Percentiles rank a stretch among this genome's conserved stretches.
Conservation (phyloP, 768 basidiomycete genomes). For the Lactifluus volemus region DNA sequence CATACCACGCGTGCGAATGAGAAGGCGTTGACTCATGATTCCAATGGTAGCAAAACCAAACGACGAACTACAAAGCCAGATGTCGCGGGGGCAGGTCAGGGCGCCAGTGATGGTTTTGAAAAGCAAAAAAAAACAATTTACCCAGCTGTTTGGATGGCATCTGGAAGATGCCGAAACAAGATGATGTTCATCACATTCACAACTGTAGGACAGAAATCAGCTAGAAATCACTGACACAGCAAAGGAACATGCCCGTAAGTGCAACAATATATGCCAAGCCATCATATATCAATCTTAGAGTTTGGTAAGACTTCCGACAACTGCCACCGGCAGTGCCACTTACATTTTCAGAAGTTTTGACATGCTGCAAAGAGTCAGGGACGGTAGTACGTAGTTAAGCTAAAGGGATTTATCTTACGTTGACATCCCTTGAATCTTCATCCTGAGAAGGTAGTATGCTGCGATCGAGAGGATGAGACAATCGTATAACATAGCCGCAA, state of each 20-base stretch:
- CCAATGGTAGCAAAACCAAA: conserved; percentile 28
- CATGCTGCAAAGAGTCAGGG: conserved; percentile 12
- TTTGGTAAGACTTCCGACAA: neutral
- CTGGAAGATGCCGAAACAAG: conserved; percentile 20
- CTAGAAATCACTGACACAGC: too few species aligned
- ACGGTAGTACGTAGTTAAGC: too few species aligned
- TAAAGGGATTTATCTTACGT: too few species aligned
- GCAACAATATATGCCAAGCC: too few species aligned
- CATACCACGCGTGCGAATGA: conserved; percentile 28
- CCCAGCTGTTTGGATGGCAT: conserved; percentile 20
- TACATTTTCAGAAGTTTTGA: conserved; percentile 21
- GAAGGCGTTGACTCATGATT: conserved; percentile 30
- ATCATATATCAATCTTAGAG: conserved; percentile 8
- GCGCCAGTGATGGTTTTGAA: neutral
- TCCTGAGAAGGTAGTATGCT: too few species aligned
- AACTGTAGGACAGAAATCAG: too few species aligned
- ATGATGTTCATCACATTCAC: conserved; percentile 21
- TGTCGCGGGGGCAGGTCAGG: neutral
- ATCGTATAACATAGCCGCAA: too few species aligned
- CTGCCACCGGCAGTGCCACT: too few species aligned
- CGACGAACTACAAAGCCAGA: conserved; percentile 21
- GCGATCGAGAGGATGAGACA: too few species aligned
- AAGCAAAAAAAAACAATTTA: neutral
- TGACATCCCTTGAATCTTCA: too few species aligned
- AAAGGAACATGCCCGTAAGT: too few species aligned